A percentile compares a stretch with the other conserved stretches of the same genome.
These are phyloP conservation scores for Sicyos edulis DNA, from an alignment of 306 rosid species.

Conservation along the genomic window DNA sequence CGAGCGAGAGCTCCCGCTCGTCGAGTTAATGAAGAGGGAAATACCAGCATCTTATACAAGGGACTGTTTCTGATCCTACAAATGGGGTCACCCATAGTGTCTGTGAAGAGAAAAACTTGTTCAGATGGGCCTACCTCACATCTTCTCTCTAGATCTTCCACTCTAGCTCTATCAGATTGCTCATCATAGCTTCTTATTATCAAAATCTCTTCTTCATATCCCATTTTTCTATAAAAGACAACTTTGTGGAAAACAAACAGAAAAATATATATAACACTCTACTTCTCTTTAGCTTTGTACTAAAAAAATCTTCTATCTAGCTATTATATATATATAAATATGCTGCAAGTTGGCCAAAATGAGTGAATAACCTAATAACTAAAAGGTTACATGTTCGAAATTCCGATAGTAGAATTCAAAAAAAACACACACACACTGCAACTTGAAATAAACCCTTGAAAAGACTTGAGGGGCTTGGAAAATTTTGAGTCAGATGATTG, in stretches of 20 bases:
- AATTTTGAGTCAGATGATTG: constrained; percentile 12
- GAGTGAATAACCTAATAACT: too few species aligned
- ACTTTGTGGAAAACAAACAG: background rate
- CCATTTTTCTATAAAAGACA: background rate
- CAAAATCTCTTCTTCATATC: constrained; percentile 19
- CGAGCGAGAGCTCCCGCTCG: too few species aligned
- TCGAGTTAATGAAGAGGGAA: background rate
- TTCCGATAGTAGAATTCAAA: too few species aligned
- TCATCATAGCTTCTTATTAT: constrained; percentile 62
- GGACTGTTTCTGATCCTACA: constrained; percentile 94
- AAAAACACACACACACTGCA: background rate
- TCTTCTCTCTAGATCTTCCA: constrained; percentile 80
- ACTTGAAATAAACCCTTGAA: background rate
- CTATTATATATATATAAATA: background rate
- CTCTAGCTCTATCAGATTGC: constrained; percentile 52
- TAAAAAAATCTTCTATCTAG: too few species aligned
- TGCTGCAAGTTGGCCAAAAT: too few species aligned
- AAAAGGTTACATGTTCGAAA: too few species aligned
- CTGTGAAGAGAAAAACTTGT: constrained; percentile 78
- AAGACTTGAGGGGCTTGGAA: constrained; percentile 8
- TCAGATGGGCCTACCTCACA: constrained; percentile 85
- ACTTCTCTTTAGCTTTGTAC: background rate
- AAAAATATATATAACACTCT: background rate
- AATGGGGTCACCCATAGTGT: constrained; percentile 97
- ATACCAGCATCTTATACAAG: constrained; percentile 84